phyloP scores from a whole-genome alignment of 1,284 basidiomycete species.

The Blastosporella zonata region DNA sequence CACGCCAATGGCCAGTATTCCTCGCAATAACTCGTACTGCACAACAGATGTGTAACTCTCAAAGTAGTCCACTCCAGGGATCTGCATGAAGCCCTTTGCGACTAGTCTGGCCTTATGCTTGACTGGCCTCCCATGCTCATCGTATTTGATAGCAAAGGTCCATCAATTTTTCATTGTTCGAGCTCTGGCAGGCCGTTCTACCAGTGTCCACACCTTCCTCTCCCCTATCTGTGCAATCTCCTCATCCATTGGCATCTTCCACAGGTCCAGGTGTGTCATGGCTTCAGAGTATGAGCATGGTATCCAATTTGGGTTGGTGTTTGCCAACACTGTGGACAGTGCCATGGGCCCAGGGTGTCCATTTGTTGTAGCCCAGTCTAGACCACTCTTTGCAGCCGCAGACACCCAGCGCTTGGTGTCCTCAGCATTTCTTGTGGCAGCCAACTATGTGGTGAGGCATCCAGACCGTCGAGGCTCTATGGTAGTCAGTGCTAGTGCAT shows the following conservation, averaged over 20 bases:
- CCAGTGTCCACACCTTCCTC: background rate
- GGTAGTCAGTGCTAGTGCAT: too few relatives aligned
- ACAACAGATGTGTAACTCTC: conserved; percentile 34
- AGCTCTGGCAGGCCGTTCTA: background rate
- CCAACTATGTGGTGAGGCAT: too few relatives aligned
- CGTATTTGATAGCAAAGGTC: too few relatives aligned
- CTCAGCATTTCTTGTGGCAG: too few relatives aligned
- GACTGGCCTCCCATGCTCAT: too few relatives aligned
- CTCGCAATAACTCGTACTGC: conserved; percentile 25
- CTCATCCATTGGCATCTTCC: background rate
- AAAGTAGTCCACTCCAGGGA: conserved; percentile 15
- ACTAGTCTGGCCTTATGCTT: too few relatives aligned
- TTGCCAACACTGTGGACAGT: background rate
- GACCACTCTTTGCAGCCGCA: too few relatives aligned
- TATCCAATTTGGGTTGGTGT: background rate
- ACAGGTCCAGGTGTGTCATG: background rate
- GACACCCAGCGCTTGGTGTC: too few relatives aligned
- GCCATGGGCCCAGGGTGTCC: too few relatives aligned
- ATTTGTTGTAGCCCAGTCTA: too few relatives aligned
- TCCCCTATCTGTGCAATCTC: background rate
- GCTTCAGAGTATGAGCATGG: conserved; percentile 4
- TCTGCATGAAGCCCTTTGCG: background rate
- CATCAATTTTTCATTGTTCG: background rate
- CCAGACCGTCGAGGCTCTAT: too few relatives aligned
- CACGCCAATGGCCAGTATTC: conserved; percentile 26